phyloP scores from a whole-genome alignment of 225 moss, liverwort and hornwort species.

The Physcomitrium patens region DNA sequence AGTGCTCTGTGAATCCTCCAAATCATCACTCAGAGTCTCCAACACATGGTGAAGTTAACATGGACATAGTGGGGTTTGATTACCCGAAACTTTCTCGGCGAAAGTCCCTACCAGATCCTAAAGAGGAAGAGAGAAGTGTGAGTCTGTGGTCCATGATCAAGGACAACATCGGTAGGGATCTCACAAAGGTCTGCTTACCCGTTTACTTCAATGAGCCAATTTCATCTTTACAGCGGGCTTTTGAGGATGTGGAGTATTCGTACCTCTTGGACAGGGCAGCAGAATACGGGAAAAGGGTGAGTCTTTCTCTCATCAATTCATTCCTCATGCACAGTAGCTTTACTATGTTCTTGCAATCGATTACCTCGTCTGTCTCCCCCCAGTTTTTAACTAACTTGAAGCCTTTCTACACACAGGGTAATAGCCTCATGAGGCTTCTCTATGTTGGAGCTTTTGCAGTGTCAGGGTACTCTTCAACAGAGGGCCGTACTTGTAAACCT shows the following conservation, averaged over 20 bases:
- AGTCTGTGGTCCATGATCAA: conserved; percentile 99
- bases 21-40: conserved; percentile 39
- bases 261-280: conserved; percentile 92
- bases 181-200: conserved; percentile 97
- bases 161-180: conserved; percentile 98
- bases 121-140: conserved; percentile 97
- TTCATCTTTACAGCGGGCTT: conserved; percentile 94
- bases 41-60: conserved; percentile 52
- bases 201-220: conserved; percentile 99
- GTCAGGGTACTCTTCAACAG: conserved; percentile 96
- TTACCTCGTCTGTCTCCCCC: not conserved
- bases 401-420: conserved; percentile 58
- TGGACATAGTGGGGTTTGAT: conserved; percentile 87
- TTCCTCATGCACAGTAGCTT: conserved; percentile 3
- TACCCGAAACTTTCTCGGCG: conserved; percentile 82
- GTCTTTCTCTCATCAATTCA: conserved; percentile 2
- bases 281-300: conserved; percentile 86
- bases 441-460: conserved; percentile 94
- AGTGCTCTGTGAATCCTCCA: conserved; percentile 33
- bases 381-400: not conserved
- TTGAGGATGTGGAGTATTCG: conserved; percentile 98
- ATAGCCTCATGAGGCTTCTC: conserved; percentile 86
- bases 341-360: conserved; percentile 15
- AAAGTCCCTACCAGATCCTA: conserved; percentile 79
- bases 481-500: conserved; percentile 93